Conservation (phyloP, 192 early-diverging fungal genomes). For the Geranomyces variabilis region DNA sequence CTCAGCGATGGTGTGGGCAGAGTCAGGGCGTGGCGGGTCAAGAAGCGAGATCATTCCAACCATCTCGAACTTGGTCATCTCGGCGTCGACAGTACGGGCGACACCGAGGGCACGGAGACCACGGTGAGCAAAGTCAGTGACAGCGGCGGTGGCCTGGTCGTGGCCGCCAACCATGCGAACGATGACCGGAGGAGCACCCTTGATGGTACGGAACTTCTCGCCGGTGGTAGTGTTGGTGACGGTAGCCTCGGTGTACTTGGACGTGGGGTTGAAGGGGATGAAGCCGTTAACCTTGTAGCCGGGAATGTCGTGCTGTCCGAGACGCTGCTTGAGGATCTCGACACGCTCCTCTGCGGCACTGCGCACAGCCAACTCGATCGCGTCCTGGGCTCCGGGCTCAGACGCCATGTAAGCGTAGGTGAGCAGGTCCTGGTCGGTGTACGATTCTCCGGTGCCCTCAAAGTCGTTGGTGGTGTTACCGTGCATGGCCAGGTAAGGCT, state of each 20-base stretch:
- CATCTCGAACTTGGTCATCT: slow-evolving; percentile 73
- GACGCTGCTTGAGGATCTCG: slow-evolving; percentile 66
- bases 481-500: slow-evolving; percentile 62
- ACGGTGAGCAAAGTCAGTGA: slow-evolving; percentile 80
- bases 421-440: slow-evolving; percentile 75
- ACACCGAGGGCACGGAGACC: slow-evolving; percentile 93
- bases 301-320: slow-evolving; percentile 75
- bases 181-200: slow-evolving; percentile 94
- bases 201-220: slow-evolving; percentile 82
- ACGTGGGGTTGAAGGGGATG: slow-evolving; percentile 90
- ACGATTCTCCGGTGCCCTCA: slow-evolving; percentile 35
- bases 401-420: slow-evolving; percentile 79
- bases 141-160: slow-evolving; percentile 79
- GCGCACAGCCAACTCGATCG: slow-evolving; percentile 87
- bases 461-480: slow-evolving; percentile 67
- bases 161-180: slow-evolving; percentile 75
- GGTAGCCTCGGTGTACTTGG: slow-evolving; percentile 89
- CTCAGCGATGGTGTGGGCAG: slow-evolving; percentile 77
- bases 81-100: slow-evolving; percentile 74
- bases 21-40: slow-evolving; percentile 92
- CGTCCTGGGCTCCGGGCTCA: slow-evolving; percentile 85
- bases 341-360: slow-evolving; percentile 76
- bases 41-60: slow-evolving; percentile 92
- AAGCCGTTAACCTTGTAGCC: slow-evolving; percentile 91
- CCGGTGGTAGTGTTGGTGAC: slow-evolving; percentile 73